Evolutionary conservation across 1,284 basidiomycete genomes (phyloP).

Genomic region (Earliella scabrosa): DNA sequence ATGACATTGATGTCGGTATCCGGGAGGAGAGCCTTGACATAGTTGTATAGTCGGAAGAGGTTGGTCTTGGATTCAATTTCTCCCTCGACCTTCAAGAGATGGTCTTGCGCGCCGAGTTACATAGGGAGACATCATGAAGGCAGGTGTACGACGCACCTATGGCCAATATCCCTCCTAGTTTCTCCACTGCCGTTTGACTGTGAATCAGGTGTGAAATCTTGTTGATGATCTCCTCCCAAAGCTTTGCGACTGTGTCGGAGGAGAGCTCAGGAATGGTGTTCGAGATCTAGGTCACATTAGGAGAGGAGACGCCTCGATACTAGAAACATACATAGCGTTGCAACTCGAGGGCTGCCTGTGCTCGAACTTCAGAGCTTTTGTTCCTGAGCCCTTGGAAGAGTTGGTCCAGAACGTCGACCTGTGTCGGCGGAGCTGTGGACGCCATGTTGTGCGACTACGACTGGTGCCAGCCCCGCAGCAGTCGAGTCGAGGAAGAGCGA

Average conservation of each 20-base stretch:
- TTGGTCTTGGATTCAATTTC: constrained; percentile 79
- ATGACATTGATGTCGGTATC: constrained; percentile 87
- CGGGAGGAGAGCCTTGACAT: constrained; percentile 85
- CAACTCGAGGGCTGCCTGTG: constrained; percentile 68
- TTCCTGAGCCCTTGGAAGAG: constrained; percentile 71
- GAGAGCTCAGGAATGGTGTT: constrained; percentile 77
- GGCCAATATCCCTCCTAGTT: constrained; percentile 81
- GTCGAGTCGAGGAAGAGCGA: not conserved
- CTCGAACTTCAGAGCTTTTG: constrained; percentile 63
- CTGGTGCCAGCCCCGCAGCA: constrained; percentile 3
- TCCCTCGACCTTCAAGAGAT: constrained; percentile 70
- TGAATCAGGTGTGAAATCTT: constrained; percentile 85
- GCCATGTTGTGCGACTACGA: constrained; percentile 47
- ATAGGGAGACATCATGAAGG: not conserved
- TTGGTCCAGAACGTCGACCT: constrained; percentile 61
- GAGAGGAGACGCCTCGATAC: not conserved
- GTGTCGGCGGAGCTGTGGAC: constrained; percentile 54
- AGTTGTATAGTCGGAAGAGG: constrained; percentile 89
- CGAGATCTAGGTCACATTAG: constrained; percentile 55
- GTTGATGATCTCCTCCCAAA: constrained; percentile 85
- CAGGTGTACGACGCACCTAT: constrained; percentile 59
- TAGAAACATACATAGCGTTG: constrained; percentile 66
- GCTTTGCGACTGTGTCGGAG: constrained; percentile 73
- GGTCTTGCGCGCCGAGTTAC: constrained; percentile 46
- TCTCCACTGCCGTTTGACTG: constrained; percentile 74